Percentiles rank a stretch among this genome's conserved stretches.
These are phyloP conservation scores for Monilinia laxa DNA, from an alignment of 2,329 filamentous ascomycete genomes.

Conservation along the genomic window DNA sequence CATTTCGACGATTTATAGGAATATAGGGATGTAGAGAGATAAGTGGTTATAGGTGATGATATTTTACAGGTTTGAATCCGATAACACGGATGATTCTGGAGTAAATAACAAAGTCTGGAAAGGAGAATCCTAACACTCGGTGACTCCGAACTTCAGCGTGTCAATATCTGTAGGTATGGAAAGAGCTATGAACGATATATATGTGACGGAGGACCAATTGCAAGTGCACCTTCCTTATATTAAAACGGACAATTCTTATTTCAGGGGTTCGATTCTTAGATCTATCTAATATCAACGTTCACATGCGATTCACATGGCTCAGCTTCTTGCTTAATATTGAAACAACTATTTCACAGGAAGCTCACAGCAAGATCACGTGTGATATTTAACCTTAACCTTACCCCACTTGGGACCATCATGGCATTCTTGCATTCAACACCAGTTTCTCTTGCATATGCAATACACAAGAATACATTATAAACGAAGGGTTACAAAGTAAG, in stretches of 20 bases:
- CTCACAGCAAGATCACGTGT: conserved; percentile 11
- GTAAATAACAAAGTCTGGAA: background rate
- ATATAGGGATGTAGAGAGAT: conserved; percentile 12
- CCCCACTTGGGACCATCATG: conserved; percentile 2
- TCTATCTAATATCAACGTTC: background rate
- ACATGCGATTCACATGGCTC: background rate
- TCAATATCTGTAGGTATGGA: background rate
- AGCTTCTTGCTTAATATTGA: background rate
- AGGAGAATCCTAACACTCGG: background rate
- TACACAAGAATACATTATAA: background rate
- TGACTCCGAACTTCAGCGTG: background rate
- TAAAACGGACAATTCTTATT: background rate
- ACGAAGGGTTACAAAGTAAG: background rate
- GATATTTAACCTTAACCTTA: background rate
- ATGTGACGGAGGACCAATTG: background rate
- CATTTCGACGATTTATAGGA: conserved; percentile 15
- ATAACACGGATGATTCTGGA: background rate
- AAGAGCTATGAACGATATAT: background rate
- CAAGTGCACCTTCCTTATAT: background rate
- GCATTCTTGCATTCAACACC: background rate
- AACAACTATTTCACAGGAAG: conserved; percentile 2
- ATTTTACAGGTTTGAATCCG: conserved; percentile 10
- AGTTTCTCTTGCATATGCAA: background rate
- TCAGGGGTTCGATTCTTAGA: background rate
- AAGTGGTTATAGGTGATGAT: conserved; percentile 12